A percentile compares a stretch with the other conserved stretches of the same genome.
These are phyloP conservation scores for Xylaria multiplex DNA, from an alignment of 2,329 filamentous ascomycete genomes.

Conservation along the genomic window DNA sequence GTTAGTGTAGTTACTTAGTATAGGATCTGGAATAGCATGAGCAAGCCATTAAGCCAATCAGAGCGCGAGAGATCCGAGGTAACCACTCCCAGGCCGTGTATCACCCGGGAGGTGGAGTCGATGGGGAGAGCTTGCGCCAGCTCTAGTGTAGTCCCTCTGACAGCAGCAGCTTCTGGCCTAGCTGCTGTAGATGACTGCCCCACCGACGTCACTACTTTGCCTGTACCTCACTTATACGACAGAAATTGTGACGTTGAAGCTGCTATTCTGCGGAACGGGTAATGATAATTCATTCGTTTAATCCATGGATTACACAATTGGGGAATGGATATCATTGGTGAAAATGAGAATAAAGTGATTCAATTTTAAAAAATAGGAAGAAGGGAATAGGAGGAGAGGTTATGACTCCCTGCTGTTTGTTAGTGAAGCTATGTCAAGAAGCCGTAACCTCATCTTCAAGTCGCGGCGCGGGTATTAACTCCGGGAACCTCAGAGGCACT, in stretches of 20 bases:
- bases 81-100: conserved; percentile 28
- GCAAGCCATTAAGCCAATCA: conserved; percentile 23
- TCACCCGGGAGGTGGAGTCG: conserved; percentile 24
- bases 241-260: background rate
- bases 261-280: background rate
- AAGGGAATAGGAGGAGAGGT: background rate
- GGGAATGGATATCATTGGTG: background rate
- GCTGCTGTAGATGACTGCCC: conserved; percentile 19
- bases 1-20: too few relatives aligned
- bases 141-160: background rate
- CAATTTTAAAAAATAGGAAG: background rate
- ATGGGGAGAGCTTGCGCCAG: conserved; percentile 21
- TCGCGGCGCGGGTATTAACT: conserved; percentile 18
- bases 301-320: background rate
- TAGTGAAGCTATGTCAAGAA: conserved; percentile 1
- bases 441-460: conserved; percentile 19
- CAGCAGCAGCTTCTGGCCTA: background rate
- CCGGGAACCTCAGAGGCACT: conserved; percentile 23
- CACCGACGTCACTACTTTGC: conserved; percentile 28
- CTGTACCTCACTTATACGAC: conserved; percentile 11
- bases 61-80: conserved; percentile 12
- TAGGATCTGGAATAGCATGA: background rate
- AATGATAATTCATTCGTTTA: background rate
- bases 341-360: background rate
- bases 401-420: background rate